Conservation (phyloP, 2,329 filamentous ascomycete genomes). For the Reticulascus tulasneorum region DNA sequence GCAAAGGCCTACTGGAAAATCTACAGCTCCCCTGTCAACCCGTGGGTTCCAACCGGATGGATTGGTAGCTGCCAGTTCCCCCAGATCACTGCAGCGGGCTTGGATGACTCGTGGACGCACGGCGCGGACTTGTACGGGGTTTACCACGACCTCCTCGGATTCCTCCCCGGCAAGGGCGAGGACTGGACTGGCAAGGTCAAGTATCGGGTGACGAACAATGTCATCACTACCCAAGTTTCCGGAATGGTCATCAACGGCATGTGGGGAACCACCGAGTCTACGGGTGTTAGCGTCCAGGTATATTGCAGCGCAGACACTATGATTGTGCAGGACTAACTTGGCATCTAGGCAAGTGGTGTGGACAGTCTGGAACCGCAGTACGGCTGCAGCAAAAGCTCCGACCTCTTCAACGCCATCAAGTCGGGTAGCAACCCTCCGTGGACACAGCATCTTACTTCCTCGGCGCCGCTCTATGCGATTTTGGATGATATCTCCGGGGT, state of each 20-base stretch:
- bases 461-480: constrained; percentile 48
- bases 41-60: constrained; percentile 63
- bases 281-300: constrained; percentile 38
- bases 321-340: no score
- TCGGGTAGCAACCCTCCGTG: constrained; percentile 47
- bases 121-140: constrained; percentile 74
- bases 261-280: constrained; percentile 43
- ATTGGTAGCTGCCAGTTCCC: constrained; percentile 75
- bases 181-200: constrained; percentile 42
- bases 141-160: constrained; percentile 65
- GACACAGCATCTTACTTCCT: constrained; percentile 58
- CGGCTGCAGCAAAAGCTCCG: constrained; percentile 50
- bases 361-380: constrained; percentile 76
- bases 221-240: constrained; percentile 77
- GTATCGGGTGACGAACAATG: constrained; percentile 76
- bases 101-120: constrained; percentile 72
- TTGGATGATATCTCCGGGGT: constrained; percentile 71
- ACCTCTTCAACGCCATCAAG: constrained; percentile 39
- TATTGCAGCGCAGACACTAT: no score
- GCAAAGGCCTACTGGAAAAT: constrained; percentile 63
- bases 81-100: constrained; percentile 68
- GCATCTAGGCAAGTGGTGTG: constrained; percentile 49
- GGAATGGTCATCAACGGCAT: constrained; percentile 71
- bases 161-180: constrained; percentile 53
- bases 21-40: constrained; percentile 59